Evolutionary conservation across 208 protist genomes (phyloP), one percentile per base, ranked within the genome.

Genomic region (Naegleria fowleri): DNA sequence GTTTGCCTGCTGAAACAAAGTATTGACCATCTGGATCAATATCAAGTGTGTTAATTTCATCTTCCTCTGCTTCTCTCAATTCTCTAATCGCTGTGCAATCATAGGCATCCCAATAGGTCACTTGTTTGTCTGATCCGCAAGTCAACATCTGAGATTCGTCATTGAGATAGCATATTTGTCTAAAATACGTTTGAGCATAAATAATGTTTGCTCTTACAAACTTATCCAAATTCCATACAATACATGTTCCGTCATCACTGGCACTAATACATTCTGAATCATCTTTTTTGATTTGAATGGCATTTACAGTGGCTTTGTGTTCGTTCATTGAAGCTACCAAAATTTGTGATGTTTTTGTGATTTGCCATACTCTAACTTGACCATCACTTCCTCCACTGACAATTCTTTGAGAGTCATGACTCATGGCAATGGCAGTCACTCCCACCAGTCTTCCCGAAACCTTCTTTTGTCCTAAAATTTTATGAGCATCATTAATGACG

Each of bases 401-500:
- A 87, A 98, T 93, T 90, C 92, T 93, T 39, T 93, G 51, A 15
- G 95, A 94, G 41, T 93, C 94, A 93, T 96, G 92, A 90, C 96
- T 94, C 67, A 93, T 93, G 88, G 95, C 96, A 52, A 99, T 92
- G 29, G 97, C 94, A n/a, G 98, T 99, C 76, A 99, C 98, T 22
- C 97, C 97, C 38, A 93, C 75, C 38, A 92, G 84, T 87, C 83
- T 67, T 76, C 93, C 92, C 90, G 93, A 95, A 43, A 96, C 93
- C 86, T 92, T 90, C 92, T 96, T 95, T 29, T 94, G 94, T n/a
- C 93, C 95, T 88, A 97, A 94, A 51, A 94, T 94, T 92, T 97
- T 97, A 94, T 99, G 98, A 6, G 97, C 98, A 93, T 99, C 97
- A 92, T 98, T 97, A 87, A 99, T 97, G 22, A 97, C 97, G 93